A percentile compares a stretch with the other conserved stretches of the same genome.
Evolutionary conservation across 441 rosid species (phyloP).

Genomic region (Melastoma candidum): DNA sequence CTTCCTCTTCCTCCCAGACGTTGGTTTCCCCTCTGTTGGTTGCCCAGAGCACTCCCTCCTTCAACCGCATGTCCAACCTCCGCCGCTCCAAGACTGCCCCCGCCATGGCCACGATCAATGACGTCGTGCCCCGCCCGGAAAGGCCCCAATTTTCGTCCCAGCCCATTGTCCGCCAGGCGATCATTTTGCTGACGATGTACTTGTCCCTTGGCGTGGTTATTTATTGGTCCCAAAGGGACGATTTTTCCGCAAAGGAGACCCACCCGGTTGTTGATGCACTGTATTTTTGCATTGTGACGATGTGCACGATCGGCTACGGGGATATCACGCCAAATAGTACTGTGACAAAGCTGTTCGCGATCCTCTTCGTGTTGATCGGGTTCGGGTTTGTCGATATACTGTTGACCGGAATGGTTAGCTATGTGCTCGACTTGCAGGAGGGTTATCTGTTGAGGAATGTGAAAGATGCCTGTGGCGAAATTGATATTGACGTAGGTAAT

Average conservation of each 20-base stretch:
- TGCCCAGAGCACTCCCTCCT: too few relatives aligned
- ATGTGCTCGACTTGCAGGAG: conserved; percentile 16
- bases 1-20: too few relatives aligned
- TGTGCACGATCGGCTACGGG: conserved; percentile 18
- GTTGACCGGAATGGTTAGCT: conserved; percentile 17
- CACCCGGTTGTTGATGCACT: conserved; percentile 13
- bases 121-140: neutral
- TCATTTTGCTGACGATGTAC: conserved; percentile 6
- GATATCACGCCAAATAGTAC: conserved; percentile 11
- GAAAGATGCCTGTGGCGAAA: conserved; percentile 2
- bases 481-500: too few relatives aligned
- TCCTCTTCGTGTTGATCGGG: conserved; percentile 12
- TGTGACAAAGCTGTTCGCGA: conserved; percentile 13
- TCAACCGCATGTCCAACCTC: neutral
- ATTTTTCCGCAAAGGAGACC: conserved; percentile 7
- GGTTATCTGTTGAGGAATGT: conserved; percentile 11
- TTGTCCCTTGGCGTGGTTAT: conserved; percentile 8
- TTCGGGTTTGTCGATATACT: conserved; percentile 13
- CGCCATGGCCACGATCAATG: conserved; percentile 9
- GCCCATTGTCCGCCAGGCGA: conserved; percentile 6
- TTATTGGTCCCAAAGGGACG: conserved; percentile 9
- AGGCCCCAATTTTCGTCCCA: conserved; percentile 9
- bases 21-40: too few relatives aligned
- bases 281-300: conserved; percentile 16
- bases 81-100: conserved; percentile 14